These are phyloP conservation scores for Thecaphora thlaspeos DNA, from an alignment of 1,284 basidiomycete species.

Conservation along the genomic window DNA sequence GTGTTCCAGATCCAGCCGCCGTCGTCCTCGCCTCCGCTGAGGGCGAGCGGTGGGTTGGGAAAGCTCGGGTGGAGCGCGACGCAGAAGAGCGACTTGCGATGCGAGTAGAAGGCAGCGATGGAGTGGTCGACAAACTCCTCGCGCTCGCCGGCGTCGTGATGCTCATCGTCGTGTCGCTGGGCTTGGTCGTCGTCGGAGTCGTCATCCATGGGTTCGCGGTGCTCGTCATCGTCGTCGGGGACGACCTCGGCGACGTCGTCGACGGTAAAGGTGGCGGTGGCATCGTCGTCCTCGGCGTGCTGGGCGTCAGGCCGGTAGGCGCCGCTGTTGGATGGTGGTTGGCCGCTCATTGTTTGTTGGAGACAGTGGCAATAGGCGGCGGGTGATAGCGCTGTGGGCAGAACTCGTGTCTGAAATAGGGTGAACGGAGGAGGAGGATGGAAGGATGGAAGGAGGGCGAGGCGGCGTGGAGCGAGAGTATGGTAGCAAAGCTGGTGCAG, in stretches of 20 bases:
- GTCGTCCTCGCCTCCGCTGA: slow-evolving; percentile 94
- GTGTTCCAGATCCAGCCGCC: slow-evolving; percentile 90
- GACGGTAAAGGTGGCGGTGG: slow-evolving; percentile 25
- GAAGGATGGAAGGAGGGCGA: too few relatives aligned
- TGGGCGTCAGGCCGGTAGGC: neutral
- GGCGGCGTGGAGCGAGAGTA: too few relatives aligned
- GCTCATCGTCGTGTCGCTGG: neutral
- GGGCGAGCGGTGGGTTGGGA: slow-evolving; percentile 78
- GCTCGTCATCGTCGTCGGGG: slow-evolving; percentile 31
- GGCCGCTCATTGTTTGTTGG: slow-evolving; percentile 4
- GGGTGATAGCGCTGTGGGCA: neutral
- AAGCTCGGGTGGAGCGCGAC: slow-evolving; percentile 71
- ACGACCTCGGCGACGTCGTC: slow-evolving; percentile 37
- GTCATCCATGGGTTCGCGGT: slow-evolving; percentile 36
- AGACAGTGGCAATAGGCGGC: neutral
- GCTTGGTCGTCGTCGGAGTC: slow-evolving; percentile 22
- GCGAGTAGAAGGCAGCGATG: slow-evolving; percentile 54
- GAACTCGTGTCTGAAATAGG: too few relatives aligned
- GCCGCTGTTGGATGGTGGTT: slow-evolving; percentile 2
- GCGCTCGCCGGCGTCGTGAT: slow-evolving; percentile 16
- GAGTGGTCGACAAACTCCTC: slow-evolving; percentile 50
- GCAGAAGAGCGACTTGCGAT: slow-evolving; percentile 70
- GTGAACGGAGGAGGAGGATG: too few relatives aligned
- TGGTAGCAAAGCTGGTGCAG: too few relatives aligned
- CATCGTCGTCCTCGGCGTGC: slow-evolving; percentile 30